A percentile compares a stretch with the other conserved stretches of the same genome.
Evolutionary conservation across 768 basidiomycete genomes (phyloP).

Genomic region (Mycena indigotica): DNA sequence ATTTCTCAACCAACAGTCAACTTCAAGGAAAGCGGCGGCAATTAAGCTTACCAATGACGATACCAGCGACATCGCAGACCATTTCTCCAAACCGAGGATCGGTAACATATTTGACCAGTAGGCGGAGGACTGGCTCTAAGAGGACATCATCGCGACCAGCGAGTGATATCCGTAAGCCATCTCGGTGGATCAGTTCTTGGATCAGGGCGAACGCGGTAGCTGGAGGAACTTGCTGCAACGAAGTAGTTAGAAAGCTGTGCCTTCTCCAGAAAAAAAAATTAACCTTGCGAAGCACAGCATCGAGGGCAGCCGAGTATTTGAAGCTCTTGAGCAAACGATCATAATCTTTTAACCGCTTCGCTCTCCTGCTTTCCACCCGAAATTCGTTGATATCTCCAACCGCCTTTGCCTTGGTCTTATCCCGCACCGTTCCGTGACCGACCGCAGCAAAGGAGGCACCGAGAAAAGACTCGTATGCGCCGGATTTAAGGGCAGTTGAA

Average conservation of each 20-base stretch:
- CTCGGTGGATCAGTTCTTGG: slow-evolving; percentile 89
- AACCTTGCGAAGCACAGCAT: slow-evolving; percentile 87
- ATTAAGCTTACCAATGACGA: slow-evolving; percentile 76
- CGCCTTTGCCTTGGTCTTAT: slow-evolving; percentile 55
- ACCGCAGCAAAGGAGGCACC: slow-evolving; percentile 54
- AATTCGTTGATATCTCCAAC: slow-evolving; percentile 73
- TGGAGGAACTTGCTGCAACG: slow-evolving; percentile 75
- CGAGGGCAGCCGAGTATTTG: slow-evolving; percentile 92
- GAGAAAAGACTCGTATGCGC: slow-evolving; percentile 70
- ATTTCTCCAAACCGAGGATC: slow-evolving; percentile 93
- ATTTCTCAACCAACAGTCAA: slow-evolving; percentile 61
- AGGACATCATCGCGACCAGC: slow-evolving; percentile 92
- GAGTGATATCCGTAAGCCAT: slow-evolving; percentile 84
- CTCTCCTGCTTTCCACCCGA: slow-evolving; percentile 71
- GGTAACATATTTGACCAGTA: slow-evolving; percentile 80
- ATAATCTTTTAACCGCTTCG: slow-evolving; percentile 78
- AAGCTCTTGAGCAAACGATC: slow-evolving; percentile 89
- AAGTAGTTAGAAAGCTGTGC: slow-evolving; percentile 6
- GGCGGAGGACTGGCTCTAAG: slow-evolving; percentile 85
- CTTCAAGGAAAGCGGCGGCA: not conserved
- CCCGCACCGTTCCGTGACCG: slow-evolving; percentile 51
- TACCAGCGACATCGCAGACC: slow-evolving; percentile 75
- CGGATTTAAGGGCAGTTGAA: slow-evolving; percentile 46
- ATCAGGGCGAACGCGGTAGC: slow-evolving; percentile 87
- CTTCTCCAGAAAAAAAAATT: slow-evolving; percentile 11